Evolutionary conservation across 192 early-diverging fungal species (phyloP), one percentile per base, ranked within the genome.

Genomic region (Dissophora ornata): DNA sequence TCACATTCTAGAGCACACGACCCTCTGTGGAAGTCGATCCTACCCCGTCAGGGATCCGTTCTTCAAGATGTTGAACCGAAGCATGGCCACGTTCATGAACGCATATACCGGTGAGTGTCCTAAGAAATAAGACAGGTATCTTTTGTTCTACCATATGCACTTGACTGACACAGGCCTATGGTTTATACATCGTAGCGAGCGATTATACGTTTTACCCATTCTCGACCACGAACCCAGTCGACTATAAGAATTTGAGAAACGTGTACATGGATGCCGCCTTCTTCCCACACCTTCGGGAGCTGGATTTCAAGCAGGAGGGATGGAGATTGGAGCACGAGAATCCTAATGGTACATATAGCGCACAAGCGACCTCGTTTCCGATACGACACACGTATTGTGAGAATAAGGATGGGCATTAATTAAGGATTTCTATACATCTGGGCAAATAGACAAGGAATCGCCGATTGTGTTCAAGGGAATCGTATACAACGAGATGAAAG

Each of bases 401-500:
- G n/a, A n/a, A n/a, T n/a, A n/a, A n/a, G n/a, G n/a, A n/a, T n/a
- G n/a, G n/a, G n/a, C n/a, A n/a, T 16, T 30, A 52, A 46, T 28
- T 13, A 48, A 36, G 7, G 1, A 22, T 34, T 21, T 2, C 22
- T 57, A 18, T 49, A 24, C n/a, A 16, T 15, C n/a, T 30, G n/a
- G 10, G 12, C 10, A 7, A 28, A 19, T 70, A 85, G 90, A 94
- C 79, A 65, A 82, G 8, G 40, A 74, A 4, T 83, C 90, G 5
- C 91, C 92, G 21, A 83, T 94, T 34, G 82, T 92, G 38, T 92
- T 98, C 78, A 97, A 97, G 67, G 97, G 97, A 50, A 92, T 98
- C 25, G 97, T 98, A 22, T 98, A 95, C 70, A 98, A 98, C 73
- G 97, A 98, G 66, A 98, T 98, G 97, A 98, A 98, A 82, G 97